These are phyloP conservation scores for Inga laurina DNA, from an alignment of 306 rosid species.

Conservation along the genomic window DNA sequence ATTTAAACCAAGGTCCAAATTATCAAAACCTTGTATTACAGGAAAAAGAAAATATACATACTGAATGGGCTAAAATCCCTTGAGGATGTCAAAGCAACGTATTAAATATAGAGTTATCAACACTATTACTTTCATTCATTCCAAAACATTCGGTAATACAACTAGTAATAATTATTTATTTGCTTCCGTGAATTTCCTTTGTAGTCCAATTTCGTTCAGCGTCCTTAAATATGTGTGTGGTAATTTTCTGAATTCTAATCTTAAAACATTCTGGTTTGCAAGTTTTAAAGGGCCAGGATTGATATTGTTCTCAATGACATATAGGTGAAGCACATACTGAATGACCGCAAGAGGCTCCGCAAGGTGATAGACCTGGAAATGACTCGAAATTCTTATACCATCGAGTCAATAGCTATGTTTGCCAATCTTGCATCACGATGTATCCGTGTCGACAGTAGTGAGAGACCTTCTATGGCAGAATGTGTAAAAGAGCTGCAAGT, in stretches of 20 bases:
- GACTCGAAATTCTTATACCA: conserved; percentile 72
- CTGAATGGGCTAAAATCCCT: not conserved
- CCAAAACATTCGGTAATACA: not conserved
- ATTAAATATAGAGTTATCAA: not conserved
- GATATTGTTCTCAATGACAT: conserved; percentile 29
- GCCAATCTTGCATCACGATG: conserved; percentile 95
- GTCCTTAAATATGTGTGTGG: not conserved
- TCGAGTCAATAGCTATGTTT: conserved; percentile 81
- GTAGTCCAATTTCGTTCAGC: not conserved
- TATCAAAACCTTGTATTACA: conserved; percentile 80
- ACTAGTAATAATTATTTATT: not conserved
- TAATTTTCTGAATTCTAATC: not conserved
- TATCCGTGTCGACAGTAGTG: conserved; percentile 74
- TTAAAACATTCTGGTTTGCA: conserved; percentile 15
- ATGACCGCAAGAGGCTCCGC: conserved; percentile 77
- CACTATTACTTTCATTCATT: conserved; percentile 9
- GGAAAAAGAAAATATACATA: conserved; percentile 35
- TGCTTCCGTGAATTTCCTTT: not conserved
- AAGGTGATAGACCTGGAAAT: conserved; percentile 88
- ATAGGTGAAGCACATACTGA: conserved; percentile 79
- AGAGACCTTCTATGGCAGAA: conserved; percentile 85
- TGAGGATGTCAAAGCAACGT: conserved; percentile 7
- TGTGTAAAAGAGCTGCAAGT: conserved; percentile 79
- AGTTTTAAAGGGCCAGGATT: not conserved
- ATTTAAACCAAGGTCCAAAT: conserved; percentile 72